Evolutionary conservation across 1,284 basidiomycete genomes (phyloP), one percentile per base, ranked within the genome.

Genomic region (Marasmius sp.): DNA sequence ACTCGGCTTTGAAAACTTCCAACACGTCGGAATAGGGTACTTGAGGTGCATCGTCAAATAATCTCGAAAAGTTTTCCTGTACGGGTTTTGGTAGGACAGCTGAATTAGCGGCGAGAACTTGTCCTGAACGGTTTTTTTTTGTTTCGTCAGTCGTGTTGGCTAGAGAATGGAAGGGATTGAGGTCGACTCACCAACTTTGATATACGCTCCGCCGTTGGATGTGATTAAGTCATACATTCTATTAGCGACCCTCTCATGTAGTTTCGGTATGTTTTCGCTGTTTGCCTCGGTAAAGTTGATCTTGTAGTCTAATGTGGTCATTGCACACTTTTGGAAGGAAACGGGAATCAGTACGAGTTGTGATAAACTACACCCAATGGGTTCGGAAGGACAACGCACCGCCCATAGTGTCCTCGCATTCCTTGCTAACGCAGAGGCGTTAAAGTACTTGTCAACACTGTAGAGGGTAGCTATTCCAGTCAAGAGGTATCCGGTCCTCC

Each of bases 1-100:
- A 89, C 70, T 96, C 93, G 33, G 81, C 74, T 37, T 76, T 69
- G 71, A 96, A 91, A 6, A 95, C 91, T 41, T 81, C 68, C n/a
- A 82, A 77, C 43, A 96, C 81, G 58, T 86, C 84, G 0, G 83
- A 76, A 70, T 89, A 93, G 1, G 91, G 85, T 0, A 96, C 86
- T 61, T 91, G 90, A 0, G 94, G 93, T 0, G 94, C 93, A 56
- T 91, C 87, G 67, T 96, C 94, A 67, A 95, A 95, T 1, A 96
- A 82, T 61, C 83, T 86, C 0, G 86, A 81, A 67, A 97, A 95
- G 61, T 92, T 92, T 65, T 84, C 81, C 67, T 94, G 88, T 75
- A 95, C 91, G 1, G 93, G 86, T 61, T 83, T 84, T 0, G 94
- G 94, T 5, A 97, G 82, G 1, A 96, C 73, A 0, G 90, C 89